These are phyloP conservation scores for Hymenoscyphus fraxineus DNA, from an alignment of 2,329 filamentous ascomycete genomes.

Conservation along the genomic window DNA sequence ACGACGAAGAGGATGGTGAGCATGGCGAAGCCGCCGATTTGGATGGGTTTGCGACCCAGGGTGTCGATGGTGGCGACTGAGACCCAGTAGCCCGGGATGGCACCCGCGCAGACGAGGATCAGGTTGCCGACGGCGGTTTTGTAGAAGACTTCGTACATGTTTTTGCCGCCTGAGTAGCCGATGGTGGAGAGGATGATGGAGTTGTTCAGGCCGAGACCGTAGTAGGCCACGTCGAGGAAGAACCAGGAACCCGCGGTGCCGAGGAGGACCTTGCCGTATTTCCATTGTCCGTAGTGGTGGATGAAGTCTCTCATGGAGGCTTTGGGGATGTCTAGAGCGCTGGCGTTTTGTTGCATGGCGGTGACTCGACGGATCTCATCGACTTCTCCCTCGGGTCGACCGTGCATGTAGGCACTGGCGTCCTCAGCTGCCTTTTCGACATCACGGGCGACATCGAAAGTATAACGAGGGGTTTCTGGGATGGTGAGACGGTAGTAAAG, in stretches of 20 bases:
- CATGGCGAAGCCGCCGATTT: constrained; percentile 58
- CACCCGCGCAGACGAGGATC: constrained; percentile 72
- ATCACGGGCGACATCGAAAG: constrained; percentile 76
- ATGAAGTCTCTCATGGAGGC: constrained; percentile 70
- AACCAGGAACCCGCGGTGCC: constrained; percentile 88
- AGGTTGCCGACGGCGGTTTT: constrained; percentile 74
- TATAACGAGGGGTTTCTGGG: constrained; percentile 84
- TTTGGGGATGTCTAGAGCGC: constrained; percentile 60
- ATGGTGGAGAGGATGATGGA: constrained; percentile 68
- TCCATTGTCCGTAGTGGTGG: constrained; percentile 65
- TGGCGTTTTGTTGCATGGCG: constrained; percentile 49
- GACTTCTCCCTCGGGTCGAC: constrained; percentile 56
- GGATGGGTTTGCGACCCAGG: constrained; percentile 75
- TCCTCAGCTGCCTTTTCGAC: constrained; percentile 71
- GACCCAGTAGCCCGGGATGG: constrained; percentile 78
- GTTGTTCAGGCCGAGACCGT: constrained; percentile 69
- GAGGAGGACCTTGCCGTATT: constrained; percentile 67
- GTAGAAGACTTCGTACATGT: constrained; percentile 65
- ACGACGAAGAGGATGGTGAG: constrained; percentile 60
- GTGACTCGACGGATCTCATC: constrained; percentile 65
- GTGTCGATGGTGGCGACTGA: constrained; percentile 72
- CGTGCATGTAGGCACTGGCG: constrained; percentile 67
- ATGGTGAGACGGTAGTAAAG: constrained; percentile 83
- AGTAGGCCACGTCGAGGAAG: constrained; percentile 41
- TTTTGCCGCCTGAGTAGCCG: constrained; percentile 62